Conservation (phyloP, 2,329 filamentous ascomycete genomes). For the Karstenula rhodostoma region DNA sequence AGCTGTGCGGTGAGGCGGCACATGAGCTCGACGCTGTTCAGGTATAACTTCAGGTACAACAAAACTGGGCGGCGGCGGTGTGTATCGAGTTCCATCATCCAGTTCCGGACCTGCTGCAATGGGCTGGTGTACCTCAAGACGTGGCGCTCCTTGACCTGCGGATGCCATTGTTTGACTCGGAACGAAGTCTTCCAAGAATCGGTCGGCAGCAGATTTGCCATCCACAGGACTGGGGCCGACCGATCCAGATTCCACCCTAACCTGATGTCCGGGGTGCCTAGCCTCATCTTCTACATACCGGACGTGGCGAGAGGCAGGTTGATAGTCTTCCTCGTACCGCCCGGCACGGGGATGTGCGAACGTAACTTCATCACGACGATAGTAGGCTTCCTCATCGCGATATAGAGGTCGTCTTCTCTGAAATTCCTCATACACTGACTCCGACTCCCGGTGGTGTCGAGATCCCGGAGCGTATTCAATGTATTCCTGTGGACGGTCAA, state of each 20-base stretch:
- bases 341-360: constrained; percentile 42
- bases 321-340: constrained; percentile 36
- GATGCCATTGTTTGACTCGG: constrained; percentile 31
- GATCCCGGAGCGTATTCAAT: constrained; percentile 41
- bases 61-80: constrained; percentile 35
- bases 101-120: constrained; percentile 28
- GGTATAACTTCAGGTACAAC: constrained; percentile 26
- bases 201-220: constrained; percentile 43
- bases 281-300: constrained; percentile 40
- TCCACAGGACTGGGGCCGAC: constrained; percentile 32
- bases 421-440: constrained; percentile 38
- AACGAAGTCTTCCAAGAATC: constrained; percentile 45
- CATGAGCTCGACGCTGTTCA: constrained; percentile 24
- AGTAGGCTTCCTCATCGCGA: constrained; percentile 43
- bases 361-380: constrained; percentile 34
- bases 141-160: constrained; percentile 19
- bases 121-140: constrained; percentile 26
- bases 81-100: constrained; percentile 41
- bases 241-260: constrained; percentile 30
- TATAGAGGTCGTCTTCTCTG: constrained; percentile 41
- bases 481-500: constrained; percentile 36
- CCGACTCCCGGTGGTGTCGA: constrained; percentile 36
- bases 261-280: constrained; percentile 32
- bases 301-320: constrained; percentile 35
- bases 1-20: constrained; percentile 32